phyloP scores from a whole-genome alignment of 75 land plant species.

The Azolla pinnata region DNA sequence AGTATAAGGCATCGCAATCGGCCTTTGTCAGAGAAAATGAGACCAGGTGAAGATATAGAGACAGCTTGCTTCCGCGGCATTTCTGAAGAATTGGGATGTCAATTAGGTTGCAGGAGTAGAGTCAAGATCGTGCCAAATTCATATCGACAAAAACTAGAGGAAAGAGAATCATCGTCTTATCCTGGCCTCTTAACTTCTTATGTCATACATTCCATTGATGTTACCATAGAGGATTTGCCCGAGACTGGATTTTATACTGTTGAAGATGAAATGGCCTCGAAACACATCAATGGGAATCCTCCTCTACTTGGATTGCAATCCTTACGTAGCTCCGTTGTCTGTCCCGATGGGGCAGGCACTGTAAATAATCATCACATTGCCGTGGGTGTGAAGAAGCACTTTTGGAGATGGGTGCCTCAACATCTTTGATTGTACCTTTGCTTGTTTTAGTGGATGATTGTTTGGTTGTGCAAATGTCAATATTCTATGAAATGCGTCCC shows the following conservation, averaged over 20 bases:
- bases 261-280: constrained; percentile 56
- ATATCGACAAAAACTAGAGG: constrained; percentile 51
- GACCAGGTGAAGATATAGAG: constrained; percentile 64
- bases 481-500: too few relatives aligned
- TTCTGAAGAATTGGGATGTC: constrained; percentile 63
- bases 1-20: constrained; percentile 39
- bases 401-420: constrained; percentile 76
- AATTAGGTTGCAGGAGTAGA: constrained; percentile 18
- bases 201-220: constrained; percentile 73
- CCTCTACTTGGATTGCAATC: too few relatives aligned
- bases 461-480: too few relatives aligned
- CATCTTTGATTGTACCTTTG: too few relatives aligned
- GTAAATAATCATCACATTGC: constrained; percentile 17
- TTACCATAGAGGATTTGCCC: constrained; percentile 56
- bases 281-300: too few relatives aligned
- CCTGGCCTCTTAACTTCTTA: constrained; percentile 81
- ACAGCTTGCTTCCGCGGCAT: constrained; percentile 56
- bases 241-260: constrained; percentile 50
- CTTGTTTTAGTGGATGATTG: too few relatives aligned
- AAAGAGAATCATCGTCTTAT: constrained; percentile 67
- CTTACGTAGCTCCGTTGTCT: too few relatives aligned
- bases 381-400: constrained; percentile 70
- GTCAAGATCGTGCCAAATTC: constrained; percentile 50
- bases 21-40: constrained; percentile 93
- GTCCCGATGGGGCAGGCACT: neutral